Evolutionary conservation across 352 stramenopile genomes (phyloP).

Genomic region (Paralagenidium karlingii): DNA sequence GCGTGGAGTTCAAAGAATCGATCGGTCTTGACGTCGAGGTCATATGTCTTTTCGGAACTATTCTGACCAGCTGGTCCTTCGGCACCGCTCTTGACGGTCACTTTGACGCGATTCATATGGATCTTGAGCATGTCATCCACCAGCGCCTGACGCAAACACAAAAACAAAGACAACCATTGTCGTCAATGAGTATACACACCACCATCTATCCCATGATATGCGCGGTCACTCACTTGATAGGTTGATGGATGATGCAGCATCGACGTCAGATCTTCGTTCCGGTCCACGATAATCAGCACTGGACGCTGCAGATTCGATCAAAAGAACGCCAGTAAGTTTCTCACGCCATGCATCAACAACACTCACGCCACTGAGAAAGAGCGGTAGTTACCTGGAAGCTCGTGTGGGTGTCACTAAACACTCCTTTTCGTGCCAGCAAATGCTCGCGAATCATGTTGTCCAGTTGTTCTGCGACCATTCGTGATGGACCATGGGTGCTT

Average conservation of each 20-base stretch:
- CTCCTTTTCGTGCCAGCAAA: slow-evolving; percentile 44
- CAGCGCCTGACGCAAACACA: too few relatives aligned
- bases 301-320: slow-evolving; percentile 46
- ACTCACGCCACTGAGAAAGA: too few relatives aligned
- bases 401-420: slow-evolving; percentile 41
- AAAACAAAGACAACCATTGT: slow-evolving; percentile 1
- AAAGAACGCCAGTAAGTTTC: background rate
- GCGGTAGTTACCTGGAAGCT: slow-evolving; percentile 46
- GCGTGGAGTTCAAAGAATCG: slow-evolving; percentile 76
- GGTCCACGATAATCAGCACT: slow-evolving; percentile 95
- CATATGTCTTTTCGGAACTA: slow-evolving; percentile 52
- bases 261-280: slow-evolving; percentile 93
- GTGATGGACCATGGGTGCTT: slow-evolving; percentile 85
- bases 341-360: background rate
- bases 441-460: slow-evolving; percentile 69
- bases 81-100: slow-evolving; percentile 50
- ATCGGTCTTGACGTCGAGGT: slow-evolving; percentile 70
- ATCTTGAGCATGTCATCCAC: slow-evolving; percentile 95
- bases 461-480: slow-evolving; percentile 94
- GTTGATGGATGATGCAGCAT: slow-evolving; percentile 92
- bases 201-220: background rate
- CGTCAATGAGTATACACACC: background rate
- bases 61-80: slow-evolving; percentile 15
- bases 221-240: slow-evolving; percentile 62
- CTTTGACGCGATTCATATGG: slow-evolving; percentile 93